phyloP scores from a whole-genome alignment of 768 basidiomycete genomes.

The button mushroom (Agaricus bisporus) region DNA sequence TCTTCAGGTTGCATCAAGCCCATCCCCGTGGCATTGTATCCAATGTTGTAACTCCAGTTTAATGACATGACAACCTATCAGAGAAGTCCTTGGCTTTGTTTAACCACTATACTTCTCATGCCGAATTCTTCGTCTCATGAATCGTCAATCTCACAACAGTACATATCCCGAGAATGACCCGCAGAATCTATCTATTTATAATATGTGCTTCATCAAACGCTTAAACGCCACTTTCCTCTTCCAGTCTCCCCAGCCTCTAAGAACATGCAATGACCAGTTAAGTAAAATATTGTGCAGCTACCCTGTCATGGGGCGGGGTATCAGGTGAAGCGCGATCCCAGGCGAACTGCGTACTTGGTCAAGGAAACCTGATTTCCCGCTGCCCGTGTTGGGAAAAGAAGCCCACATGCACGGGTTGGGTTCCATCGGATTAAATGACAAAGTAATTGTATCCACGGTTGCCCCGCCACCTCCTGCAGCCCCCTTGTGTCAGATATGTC shows the following conservation, averaged over 20 bases:
- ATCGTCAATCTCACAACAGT: background rate
- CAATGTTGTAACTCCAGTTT: slow-evolving; percentile 4
- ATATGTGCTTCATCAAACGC: slow-evolving; percentile 4
- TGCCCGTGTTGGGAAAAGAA: slow-evolving; percentile 12
- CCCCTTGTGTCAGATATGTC: background rate
- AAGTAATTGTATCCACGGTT: background rate
- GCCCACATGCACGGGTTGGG: background rate
- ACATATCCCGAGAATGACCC: slow-evolving; percentile 3
- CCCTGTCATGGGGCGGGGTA: background rate
- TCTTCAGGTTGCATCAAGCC: background rate
- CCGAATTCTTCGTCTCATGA: background rate
- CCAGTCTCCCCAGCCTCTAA: background rate
- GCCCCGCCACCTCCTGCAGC: background rate
- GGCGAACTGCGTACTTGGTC: background rate
- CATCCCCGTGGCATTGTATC: background rate
- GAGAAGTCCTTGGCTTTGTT: background rate
- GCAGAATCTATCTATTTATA: background rate
- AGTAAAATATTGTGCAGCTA: background rate
- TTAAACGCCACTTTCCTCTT: background rate
- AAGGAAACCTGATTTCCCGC: background rate
- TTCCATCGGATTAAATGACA: background rate
- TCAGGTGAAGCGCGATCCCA: background rate
- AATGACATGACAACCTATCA: background rate
- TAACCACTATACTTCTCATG: background rate
- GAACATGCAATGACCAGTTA: background rate